Evolutionary conservation across 2,329 filamentous ascomycete species (phyloP).

Genomic region (Tolypocladium cylindrosporum): DNA sequence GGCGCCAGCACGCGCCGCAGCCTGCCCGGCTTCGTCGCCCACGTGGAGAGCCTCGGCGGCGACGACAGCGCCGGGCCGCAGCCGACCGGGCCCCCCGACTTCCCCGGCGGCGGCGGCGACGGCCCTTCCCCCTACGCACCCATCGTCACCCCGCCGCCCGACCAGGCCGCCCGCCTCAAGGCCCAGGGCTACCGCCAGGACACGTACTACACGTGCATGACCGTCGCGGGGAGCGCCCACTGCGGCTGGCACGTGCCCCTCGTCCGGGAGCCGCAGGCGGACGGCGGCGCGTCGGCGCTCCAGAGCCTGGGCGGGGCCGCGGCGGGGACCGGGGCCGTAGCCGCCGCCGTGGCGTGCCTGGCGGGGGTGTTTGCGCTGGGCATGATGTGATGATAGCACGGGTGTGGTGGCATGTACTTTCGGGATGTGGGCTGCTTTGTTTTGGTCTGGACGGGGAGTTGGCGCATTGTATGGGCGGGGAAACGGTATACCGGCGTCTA

Average conservation of each 20-base stretch:
- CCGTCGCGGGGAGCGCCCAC: slow-evolving; percentile 16
- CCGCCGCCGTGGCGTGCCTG: slow-evolving; percentile 9
- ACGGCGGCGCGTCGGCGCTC: slow-evolving; percentile 11
- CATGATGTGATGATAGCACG: slow-evolving; percentile 9
- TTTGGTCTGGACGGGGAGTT: background rate
- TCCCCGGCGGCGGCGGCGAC: background rate
- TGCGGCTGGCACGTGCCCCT: slow-evolving; percentile 27
- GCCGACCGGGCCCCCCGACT: background rate
- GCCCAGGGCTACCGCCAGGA: slow-evolving; percentile 21
- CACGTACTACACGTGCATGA: slow-evolving; percentile 24
- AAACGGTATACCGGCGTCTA: background rate
- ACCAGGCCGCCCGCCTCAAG: slow-evolving; percentile 17
- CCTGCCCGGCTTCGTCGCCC: background rate
- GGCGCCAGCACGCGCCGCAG: background rate
- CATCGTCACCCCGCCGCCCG: slow-evolving; percentile 21
- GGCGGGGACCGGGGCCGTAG: slow-evolving; percentile 13
- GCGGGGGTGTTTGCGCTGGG: slow-evolving; percentile 14
- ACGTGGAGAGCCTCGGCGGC: background rate
- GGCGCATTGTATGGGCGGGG: background rate
- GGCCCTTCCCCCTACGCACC: slow-evolving; percentile 15
- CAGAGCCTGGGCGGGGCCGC: slow-evolving; percentile 7
- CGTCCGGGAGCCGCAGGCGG: slow-evolving; percentile 10
- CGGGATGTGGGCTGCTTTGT: background rate
- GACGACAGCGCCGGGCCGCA: background rate
- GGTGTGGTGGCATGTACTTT: too few relatives aligned